Evolutionary conservation across 495 filamentous ascomycete genomes (phyloP), one percentile per base, ranked within the genome.

Genomic region (Penicillium pulvis): DNA sequence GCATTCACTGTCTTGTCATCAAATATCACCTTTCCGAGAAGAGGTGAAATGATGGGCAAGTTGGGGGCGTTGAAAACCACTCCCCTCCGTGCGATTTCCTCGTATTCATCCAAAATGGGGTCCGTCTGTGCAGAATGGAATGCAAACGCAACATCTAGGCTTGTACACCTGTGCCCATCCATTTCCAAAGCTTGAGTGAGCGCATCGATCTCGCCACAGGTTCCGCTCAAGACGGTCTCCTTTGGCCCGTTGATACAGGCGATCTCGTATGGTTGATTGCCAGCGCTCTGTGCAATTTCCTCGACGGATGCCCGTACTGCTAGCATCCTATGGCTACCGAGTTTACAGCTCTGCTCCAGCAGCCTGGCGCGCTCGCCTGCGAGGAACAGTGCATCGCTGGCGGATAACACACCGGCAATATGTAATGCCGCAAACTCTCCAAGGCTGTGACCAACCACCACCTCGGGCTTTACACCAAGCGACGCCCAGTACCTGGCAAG

Each of bases 351-450:
- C 17, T 58, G n/a, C 28, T 60, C 46, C 1, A 70, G 33, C 6
- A 74, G 36, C n/a, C 44, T 24, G 1, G 72, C 72, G 2, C 72
- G 56, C 1, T 31, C 16, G 0, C 69, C 72, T 1, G 73, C 69
- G 5, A 75, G 81, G 66, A 85, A 89, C 54, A 96, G 81, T 23
- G 87, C 83, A 67, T 95, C 92, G 61, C 78, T 84, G 26, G 83
- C 85, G 16, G 88, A 89, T 1, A 96, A 72, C 9, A 94, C 88
- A 26, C 90, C 92, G 8, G 90, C 85, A 23, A 86, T 83, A 58
- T 90, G 78, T 1, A 95, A 77, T n/a, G 92, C 92, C 36, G 90
- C 90, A 71, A 93, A 94, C 69, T 96, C 91, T 50, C 92, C 92
- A 10, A 86, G 62, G 67, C 90, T 93, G 74, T 96, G 92, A 41